Evolutionary conservation across 441 rosid species (phyloP), one percentile per base, ranked within the genome.

Genomic region (Omphalea diandra): DNA sequence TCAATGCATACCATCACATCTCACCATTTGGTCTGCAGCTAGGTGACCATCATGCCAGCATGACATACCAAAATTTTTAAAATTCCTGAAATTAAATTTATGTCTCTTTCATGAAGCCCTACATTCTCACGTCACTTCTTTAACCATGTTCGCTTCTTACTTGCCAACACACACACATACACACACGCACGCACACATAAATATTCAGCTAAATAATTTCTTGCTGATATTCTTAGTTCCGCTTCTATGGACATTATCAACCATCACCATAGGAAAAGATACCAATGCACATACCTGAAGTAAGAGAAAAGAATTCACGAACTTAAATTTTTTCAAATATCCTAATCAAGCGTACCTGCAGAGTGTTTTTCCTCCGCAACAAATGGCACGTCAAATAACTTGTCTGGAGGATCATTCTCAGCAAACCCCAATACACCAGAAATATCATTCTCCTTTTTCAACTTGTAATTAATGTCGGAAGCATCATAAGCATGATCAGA

Each of bases 321-420:
- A 29, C 55, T 32, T 26, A 50, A 7, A 32, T n/a, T 29, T 63
- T 72, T 47, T 46, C 41, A 33, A 66, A 26, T 73, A 69, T 56
- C 47, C 63, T 44, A 73, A 40, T 68, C 41, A 65, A 54, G 47
- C 73, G 70, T 87, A 96, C 97, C 97, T 85, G 90, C 67, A 68
- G 87, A 70, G 38, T 76, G 83, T 68, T 87, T 90, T 47, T 77
- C 94, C 53, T 86, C 97, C 60, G 83, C 91, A 63, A 83, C 76
- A 64, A 91, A 80, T 22, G 97, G 98, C 80, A 91, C 97, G 71
- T 96, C 95, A 65, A 86, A 88, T 77, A 93, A 83, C 71, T 56
- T 77, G 50, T 86, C 87, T 63, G 86, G 79, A 66, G 83, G 80
- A 67, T 62, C 91, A 79, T 86, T 84, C 76, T 82, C 90, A 7